Evolutionary conservation across 169 alveolate genomes (phyloP).

Genomic region (Plasmodium blacklocki): DNA sequence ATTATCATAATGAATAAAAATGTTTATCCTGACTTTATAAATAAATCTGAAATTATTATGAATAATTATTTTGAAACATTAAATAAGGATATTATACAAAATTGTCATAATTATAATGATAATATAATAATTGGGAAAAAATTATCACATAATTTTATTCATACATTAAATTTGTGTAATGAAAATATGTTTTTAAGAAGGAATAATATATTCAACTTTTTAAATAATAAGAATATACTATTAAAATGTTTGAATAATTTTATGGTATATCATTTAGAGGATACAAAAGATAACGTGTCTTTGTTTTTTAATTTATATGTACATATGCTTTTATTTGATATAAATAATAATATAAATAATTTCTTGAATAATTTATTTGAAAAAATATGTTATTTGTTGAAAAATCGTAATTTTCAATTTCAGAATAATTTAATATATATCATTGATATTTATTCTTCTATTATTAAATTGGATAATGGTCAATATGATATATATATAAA

Average conservation of each 20-base stretch:
- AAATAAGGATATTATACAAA: not conserved
- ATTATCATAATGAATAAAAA: constrained; percentile 11
- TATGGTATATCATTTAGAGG: not conserved
- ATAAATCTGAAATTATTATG: constrained; percentile 14
- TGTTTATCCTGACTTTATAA: not conserved
- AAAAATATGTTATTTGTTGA: constrained; percentile 16
- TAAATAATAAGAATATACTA: constrained; percentile 35
- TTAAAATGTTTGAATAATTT: constrained; percentile 12
- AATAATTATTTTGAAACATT: constrained; percentile 10
- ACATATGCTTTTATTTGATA: constrained; percentile 75
- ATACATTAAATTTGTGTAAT: constrained; percentile 60
- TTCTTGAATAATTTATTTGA: constrained; percentile 19
- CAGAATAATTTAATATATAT: constrained; percentile 15
- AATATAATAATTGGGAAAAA: not conserved
- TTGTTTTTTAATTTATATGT: constrained; percentile 34
- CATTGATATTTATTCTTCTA: constrained; percentile 64
- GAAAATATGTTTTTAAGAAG: constrained; percentile 44
- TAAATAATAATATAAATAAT: constrained; percentile 36
- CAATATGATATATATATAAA: constrained; percentile 33
- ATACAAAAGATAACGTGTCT: not conserved
- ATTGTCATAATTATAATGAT: not conserved
- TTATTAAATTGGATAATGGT: constrained; percentile 41
- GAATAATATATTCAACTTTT: constrained; percentile 25
- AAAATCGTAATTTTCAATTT: constrained; percentile 10
- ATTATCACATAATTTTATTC: constrained; percentile 6